Evolutionary conservation across 2,329 filamentous ascomycete species (phyloP).

Genomic region (Fusarium longipes): DNA sequence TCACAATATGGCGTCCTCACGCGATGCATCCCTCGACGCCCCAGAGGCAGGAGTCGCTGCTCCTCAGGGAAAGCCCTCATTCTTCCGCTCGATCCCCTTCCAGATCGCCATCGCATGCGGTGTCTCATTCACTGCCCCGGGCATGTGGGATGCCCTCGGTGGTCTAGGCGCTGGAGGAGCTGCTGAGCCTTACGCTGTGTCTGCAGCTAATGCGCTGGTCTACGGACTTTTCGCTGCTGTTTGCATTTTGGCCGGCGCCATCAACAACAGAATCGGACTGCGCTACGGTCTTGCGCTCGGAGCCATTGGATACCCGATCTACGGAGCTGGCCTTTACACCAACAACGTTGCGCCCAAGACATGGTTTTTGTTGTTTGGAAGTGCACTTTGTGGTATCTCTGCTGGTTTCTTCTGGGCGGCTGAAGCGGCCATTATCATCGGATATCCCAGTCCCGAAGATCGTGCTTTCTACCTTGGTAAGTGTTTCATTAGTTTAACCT

Average conservation of each 20-base stretch:
- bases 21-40: constrained; percentile 1
- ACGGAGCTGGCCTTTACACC: constrained; percentile 20
- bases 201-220: constrained; percentile 13
- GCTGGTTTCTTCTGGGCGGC: constrained; percentile 53
- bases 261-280: constrained; percentile 5
- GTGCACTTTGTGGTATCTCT: constrained; percentile 55
- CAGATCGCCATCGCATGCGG: constrained; percentile 35
- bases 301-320: constrained; percentile 17
- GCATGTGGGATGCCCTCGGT: constrained; percentile 45
- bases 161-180: constrained; percentile 57
- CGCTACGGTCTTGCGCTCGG: constrained; percentile 8
- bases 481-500: rapidly evolving
- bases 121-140: constrained; percentile 42
- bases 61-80: neutral
- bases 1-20: constrained; percentile 17
- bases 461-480: constrained; percentile 22
- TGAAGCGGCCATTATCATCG: constrained; percentile 54
- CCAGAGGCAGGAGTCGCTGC: neutral
- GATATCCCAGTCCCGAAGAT: constrained; percentile 19
- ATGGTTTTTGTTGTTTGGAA: constrained; percentile 29
- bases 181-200: constrained; percentile 66
- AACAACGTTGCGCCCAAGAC: constrained; percentile 42
- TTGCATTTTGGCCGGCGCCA: constrained; percentile 20
- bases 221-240: constrained; percentile 20
- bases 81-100: constrained; percentile 35